Base-by-base conservation (phyloP, 371 early-diverging fungal species). In the Rhizopus sp. region DNA sequence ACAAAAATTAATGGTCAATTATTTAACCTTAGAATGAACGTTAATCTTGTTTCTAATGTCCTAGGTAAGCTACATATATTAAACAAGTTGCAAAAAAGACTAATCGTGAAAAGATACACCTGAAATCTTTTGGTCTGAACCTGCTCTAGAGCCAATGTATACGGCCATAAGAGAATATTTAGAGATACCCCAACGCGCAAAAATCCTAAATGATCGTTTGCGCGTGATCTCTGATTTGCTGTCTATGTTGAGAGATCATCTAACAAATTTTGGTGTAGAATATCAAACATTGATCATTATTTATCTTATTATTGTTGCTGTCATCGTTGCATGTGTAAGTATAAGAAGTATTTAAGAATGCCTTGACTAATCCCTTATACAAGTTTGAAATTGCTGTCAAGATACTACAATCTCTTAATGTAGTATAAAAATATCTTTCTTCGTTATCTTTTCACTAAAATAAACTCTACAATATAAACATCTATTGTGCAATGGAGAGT, bases 1-100 rank as follows among this genome's bases (percentile, higher is more conserved):
- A 93, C 90, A 38, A 87, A 84, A 60, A 91, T 93, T 69, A 94
- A 93, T 56, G 93, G 91, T 5, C 87, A 93, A 34, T 52, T 82
- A 13, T 83, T 80, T 55, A 69, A 64, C 7, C 56, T 83, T 42
- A 57, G 84, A 13, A 84, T 81, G 73, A 79, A 83, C 41, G 81
- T 84, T 23, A 84, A 84, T 44, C 54, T 84, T 49, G 85, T 86
- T 4, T 73, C 72, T 38, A 75, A 76, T 51, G 81, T 81, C 7
- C 56, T 84, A 17, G 78, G 78, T 78, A 70, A 57, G 35, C 3
- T 33, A 15, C 12, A 15, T 15, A 39, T 32, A 32, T 32, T 13
- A 58, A 55, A 8, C 34, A 16, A 33, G 34, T 7, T 42, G 44
- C 15, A 31, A 0, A 12, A 32, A 15, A 37, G 38, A 7, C 32